Conservation (phyloP, 2,329 filamentous ascomycete genomes). For the Thermothelomyces thermophilus region DNA sequence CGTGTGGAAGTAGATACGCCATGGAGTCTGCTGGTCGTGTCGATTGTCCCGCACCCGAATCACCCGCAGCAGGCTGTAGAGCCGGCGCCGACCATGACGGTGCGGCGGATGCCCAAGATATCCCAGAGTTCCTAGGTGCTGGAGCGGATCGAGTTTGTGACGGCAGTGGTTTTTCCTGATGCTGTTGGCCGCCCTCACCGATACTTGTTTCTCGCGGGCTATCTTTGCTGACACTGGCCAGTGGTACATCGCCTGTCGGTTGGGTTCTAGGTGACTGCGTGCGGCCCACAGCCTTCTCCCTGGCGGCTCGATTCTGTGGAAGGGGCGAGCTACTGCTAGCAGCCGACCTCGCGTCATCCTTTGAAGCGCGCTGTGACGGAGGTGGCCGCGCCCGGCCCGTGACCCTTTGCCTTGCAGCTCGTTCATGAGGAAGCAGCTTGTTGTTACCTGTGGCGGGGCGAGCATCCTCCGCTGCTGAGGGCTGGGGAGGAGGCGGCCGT, state of each 20-base stretch:
- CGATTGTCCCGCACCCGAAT: background rate
- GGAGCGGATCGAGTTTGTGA: background rate
- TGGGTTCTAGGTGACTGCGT: background rate
- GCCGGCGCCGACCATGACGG: slow-evolving; percentile 1
- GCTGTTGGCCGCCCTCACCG: too few relatives aligned
- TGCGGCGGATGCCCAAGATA: slow-evolving; percentile 2
- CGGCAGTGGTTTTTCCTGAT: background rate
- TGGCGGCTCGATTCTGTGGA: slow-evolving; percentile 15
- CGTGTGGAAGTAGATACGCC: slow-evolving; percentile 12
- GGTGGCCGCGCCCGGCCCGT: background rate
- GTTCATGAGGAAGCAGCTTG: slow-evolving; percentile 15
- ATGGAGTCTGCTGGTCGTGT: background rate
- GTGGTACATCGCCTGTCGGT: background rate
- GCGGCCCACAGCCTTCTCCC: background rate
- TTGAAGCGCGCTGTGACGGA: background rate
- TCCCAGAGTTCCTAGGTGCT: background rate
- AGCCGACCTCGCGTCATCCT: background rate
- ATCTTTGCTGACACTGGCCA: background rate
- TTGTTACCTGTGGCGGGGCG: background rate
- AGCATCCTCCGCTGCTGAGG: background rate
- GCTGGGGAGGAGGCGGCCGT: background rate
- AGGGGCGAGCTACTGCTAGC: slow-evolving; percentile 2
- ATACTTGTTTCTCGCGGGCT: too few relatives aligned
- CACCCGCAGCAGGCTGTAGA: background rate
- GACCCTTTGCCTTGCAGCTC: slow-evolving; percentile 4